These are phyloP conservation scores for Handroanthus guayacan DNA, from an alignment of 257 asterid genomes.

Conservation along the genomic window DNA sequence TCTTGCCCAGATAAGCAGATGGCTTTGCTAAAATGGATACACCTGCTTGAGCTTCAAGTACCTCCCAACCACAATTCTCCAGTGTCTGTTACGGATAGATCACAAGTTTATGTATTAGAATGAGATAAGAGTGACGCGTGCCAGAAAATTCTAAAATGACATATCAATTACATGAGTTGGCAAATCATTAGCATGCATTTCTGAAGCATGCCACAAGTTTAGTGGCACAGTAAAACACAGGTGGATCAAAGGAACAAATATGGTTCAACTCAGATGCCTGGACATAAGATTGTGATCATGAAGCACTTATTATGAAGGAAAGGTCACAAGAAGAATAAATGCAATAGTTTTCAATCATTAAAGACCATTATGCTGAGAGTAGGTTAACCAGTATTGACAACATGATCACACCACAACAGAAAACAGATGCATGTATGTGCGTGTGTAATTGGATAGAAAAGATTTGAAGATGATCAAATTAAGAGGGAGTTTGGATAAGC, in stretches of 20 bases:
- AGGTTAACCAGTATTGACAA: background rate
- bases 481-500: background rate
- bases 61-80: slow-evolving; percentile 87
- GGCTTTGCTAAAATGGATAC: slow-evolving; percentile 86
- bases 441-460: background rate
- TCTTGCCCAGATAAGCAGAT: slow-evolving; percentile 73
- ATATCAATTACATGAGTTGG: too few relatives aligned
- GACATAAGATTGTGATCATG: background rate
- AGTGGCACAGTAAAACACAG: too few relatives aligned
- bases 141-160: background rate
- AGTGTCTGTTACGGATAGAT: slow-evolving; percentile 58
- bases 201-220: too few relatives aligned
- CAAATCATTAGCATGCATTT: too few relatives aligned
- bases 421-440: background rate
- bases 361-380: background rate
- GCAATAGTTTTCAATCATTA: background rate
- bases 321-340: background rate
- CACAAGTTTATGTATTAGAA: slow-evolving; percentile 8
- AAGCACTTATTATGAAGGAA: background rate
- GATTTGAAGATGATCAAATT: slow-evolving; percentile 4
- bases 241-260: background rate
- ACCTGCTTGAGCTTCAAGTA: slow-evolving; percentile 81
- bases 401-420: background rate
- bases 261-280: background rate
- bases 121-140: background rate